Evolutionary conservation across 805 yeast species (phyloP).

Genomic region (Candida nanaspora): DNA sequence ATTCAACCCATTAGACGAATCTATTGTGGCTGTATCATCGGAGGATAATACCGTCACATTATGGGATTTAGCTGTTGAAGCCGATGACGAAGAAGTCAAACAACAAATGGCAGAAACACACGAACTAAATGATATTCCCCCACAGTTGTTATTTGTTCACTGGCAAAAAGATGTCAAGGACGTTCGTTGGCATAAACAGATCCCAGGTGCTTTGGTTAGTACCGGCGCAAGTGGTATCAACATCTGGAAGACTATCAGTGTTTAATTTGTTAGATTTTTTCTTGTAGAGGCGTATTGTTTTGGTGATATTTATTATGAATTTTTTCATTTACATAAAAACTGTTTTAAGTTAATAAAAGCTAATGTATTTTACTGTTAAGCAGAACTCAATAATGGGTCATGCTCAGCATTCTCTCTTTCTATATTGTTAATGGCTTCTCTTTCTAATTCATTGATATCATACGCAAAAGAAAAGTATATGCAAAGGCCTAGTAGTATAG

Average conservation of each 20-base stretch:
- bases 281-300: too few relatives aligned
- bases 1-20: conserved; percentile 93
- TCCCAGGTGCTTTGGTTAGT: conserved; percentile 90
- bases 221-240: conserved; percentile 95
- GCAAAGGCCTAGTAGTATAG: conserved; percentile 54
- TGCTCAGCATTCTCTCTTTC: conserved; percentile 9
- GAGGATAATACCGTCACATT: conserved; percentile 95
- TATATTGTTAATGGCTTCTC: conserved; percentile 11
- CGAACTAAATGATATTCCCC: conserved; percentile 86
- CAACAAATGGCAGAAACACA: conserved; percentile 72
- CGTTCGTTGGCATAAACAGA: conserved; percentile 95
- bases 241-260: conserved; percentile 95
- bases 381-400: not conserved
- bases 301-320: not conserved
- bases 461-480: conserved; percentile 34
- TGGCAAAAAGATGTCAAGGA: conserved; percentile 98
- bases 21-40: conserved; percentile 90
- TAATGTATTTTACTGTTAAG: not conserved
- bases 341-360: not conserved
- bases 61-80: conserved; percentile 98
- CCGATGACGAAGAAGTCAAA: conserved; percentile 90
- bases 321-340: not conserved
- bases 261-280: too few relatives aligned
- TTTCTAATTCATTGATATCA: conserved; percentile 14
- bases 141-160: conserved; percentile 91